Evolutionary conservation across 257 asterid species (phyloP).

Genomic region (Nemophila menziesii): DNA sequence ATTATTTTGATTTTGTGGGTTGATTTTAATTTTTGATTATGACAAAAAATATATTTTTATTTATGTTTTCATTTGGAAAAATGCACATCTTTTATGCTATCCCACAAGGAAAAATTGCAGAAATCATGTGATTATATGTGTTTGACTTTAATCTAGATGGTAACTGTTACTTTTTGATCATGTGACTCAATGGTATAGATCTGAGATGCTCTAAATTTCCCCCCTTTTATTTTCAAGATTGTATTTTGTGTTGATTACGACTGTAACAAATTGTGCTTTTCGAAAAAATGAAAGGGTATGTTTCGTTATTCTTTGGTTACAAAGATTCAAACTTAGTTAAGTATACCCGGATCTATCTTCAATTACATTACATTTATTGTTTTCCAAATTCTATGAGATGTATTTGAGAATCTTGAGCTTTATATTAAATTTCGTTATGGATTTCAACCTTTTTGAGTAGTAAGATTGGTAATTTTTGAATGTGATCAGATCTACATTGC

Average conservation of each 20-base stretch:
- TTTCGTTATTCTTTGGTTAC: neutral
- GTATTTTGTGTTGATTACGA: neutral
- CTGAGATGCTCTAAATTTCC: slow-evolving; percentile 9
- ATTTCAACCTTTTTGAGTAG: neutral
- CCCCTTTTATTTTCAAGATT: neutral
- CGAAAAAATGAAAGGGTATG: neutral
- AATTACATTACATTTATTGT: neutral
- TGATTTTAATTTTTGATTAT: neutral
- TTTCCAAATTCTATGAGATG: neutral
- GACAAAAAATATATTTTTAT: neutral
- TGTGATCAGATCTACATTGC: slow-evolving; percentile 42
- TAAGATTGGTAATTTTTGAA: slow-evolving; percentile 8
- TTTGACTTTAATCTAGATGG: slow-evolving; percentile 1
- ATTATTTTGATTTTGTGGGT: neutral
- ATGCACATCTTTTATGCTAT: slow-evolving; percentile 1
- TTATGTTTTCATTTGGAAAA: no score
- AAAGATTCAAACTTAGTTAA: neutral
- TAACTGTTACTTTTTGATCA: slow-evolving; percentile 1
- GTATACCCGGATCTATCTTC: no score
- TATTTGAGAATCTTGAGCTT: neutral
- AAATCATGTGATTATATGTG: neutral
- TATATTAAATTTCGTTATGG: neutral
- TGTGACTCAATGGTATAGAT: slow-evolving; percentile 14
- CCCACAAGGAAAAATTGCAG: neutral
- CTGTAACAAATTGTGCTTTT: slow-evolving; percentile 4